A percentile compares a stretch with the other conserved stretches of the same genome.
phyloP scores from a whole-genome alignment of 2,329 filamentous ascomycete species.

The Xylariaceae sp. region DNA sequence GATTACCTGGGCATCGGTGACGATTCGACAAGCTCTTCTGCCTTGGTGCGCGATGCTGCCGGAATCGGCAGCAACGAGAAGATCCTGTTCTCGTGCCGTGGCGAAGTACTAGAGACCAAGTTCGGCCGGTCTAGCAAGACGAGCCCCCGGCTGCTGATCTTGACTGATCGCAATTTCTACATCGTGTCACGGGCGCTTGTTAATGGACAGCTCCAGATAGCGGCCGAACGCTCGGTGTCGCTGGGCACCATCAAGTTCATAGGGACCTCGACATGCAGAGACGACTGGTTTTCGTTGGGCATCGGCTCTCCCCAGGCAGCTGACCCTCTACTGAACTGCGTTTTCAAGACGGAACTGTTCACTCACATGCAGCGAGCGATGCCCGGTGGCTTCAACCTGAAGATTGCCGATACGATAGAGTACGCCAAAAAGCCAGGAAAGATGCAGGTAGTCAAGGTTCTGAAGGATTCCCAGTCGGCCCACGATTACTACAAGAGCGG shows the following conservation, averaged over 20 bases:
- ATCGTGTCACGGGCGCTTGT: conserved; percentile 79
- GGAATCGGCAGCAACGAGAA: conserved; percentile 67
- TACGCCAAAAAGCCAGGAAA: conserved; percentile 99
- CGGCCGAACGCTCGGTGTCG: conserved; percentile 74
- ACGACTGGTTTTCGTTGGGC: conserved; percentile 95
- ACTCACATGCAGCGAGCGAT: conserved; percentile 80
- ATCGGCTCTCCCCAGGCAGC: conserved; percentile 86
- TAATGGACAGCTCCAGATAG: conserved; percentile 75
- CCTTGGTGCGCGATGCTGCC: conserved; percentile 71
- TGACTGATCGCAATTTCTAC: conserved; percentile 84
- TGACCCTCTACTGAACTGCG: conserved; percentile 87
- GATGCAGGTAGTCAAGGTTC: conserved; percentile 76
- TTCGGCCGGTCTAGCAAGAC: conserved; percentile 95
- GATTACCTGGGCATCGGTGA: conserved; percentile 92
- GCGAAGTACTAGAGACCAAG: conserved; percentile 85
- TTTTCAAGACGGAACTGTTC: conserved; percentile 96
- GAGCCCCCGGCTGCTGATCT: conserved; percentile 74
- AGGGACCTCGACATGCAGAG: conserved; percentile 71
- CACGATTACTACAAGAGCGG: conserved; percentile 93
- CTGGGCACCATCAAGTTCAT: conserved; percentile 86
- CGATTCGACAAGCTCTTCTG: conserved; percentile 71
- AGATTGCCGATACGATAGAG: conserved; percentile 78
- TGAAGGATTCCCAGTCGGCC: conserved; percentile 74
- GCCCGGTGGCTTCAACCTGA: conserved; percentile 73
- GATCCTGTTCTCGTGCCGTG: conserved; percentile 83